Conservation (phyloP, 352 stramenopile species). For the Pythium phragmitis region DNA sequence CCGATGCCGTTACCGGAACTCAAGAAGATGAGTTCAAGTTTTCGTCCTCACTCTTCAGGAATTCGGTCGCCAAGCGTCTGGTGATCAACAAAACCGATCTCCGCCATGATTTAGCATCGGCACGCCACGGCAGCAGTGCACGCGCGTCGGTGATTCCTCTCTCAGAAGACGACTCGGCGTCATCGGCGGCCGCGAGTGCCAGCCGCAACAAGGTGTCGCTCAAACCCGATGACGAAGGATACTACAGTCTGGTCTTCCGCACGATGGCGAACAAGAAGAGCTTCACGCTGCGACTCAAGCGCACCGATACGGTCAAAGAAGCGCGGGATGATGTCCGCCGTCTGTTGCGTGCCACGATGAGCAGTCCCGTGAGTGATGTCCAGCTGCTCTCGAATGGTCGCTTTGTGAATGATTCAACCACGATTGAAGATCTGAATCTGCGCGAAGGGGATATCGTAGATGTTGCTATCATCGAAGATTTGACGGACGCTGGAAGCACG, state of each 20-base stretch:
- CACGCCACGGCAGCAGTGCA: slow-evolving; percentile 17
- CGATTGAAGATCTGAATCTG: slow-evolving; percentile 52
- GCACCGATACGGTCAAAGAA: slow-evolving; percentile 53
- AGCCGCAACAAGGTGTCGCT: slow-evolving; percentile 31
- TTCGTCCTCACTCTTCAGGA: slow-evolving; percentile 34
- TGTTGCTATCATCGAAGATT: slow-evolving; percentile 66
- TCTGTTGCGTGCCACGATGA: slow-evolving; percentile 49
- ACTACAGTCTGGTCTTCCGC: slow-evolving; percentile 58
- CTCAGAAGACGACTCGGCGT: slow-evolving; percentile 40
- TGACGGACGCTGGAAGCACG: background rate
- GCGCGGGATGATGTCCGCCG: slow-evolving; percentile 58
- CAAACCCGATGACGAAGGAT: slow-evolving; percentile 51
- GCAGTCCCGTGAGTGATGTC: slow-evolving; percentile 45
- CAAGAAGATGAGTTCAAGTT: slow-evolving; percentile 34
- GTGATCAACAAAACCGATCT: slow-evolving; percentile 27
- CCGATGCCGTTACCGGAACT: slow-evolving; percentile 9
- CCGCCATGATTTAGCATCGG: slow-evolving; percentile 8
- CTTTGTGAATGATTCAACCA: slow-evolving; percentile 46
- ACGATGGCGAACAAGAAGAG: slow-evolving; percentile 69
- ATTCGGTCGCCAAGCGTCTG: slow-evolving; percentile 26
- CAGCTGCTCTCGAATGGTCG: slow-evolving; percentile 62
- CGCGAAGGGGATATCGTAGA: slow-evolving; percentile 67
- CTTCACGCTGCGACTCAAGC: slow-evolving; percentile 57
- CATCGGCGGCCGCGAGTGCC: background rate
- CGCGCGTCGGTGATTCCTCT: slow-evolving; percentile 61